A percentile compares a stretch with the other conserved stretches of the same genome.
Conservation (phyloP, 2,329 filamentous ascomycete species). For the Metarhizium sp. region DNA sequence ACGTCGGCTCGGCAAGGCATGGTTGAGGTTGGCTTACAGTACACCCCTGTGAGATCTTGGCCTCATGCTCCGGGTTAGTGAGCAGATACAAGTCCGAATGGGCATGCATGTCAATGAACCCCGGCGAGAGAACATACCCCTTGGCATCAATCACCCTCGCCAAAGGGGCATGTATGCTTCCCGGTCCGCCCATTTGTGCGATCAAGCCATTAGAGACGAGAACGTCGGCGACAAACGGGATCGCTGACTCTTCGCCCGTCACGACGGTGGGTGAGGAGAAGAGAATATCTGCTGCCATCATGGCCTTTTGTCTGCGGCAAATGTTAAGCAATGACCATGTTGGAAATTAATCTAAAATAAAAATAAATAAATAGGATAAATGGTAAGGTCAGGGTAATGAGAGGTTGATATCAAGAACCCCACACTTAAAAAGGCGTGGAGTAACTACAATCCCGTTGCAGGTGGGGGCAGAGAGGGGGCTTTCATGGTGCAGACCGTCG, state of each 20-base stretch:
- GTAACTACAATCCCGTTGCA: neutral
- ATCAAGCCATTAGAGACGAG: constrained; percentile 11
- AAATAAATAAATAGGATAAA: no score
- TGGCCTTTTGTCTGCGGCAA: neutral
- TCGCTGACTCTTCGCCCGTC: constrained; percentile 11
- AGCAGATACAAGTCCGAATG: constrained; percentile 16
- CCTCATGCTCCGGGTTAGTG: constrained; percentile 13
- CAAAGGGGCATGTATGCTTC: constrained; percentile 7
- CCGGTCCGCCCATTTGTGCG: constrained; percentile 10
- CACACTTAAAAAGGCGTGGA: neutral
- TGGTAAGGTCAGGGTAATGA: no score
- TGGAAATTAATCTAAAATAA: neutral
- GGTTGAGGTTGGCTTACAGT: constrained; percentile 9
- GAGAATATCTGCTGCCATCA: constrained; percentile 7
- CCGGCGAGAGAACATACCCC: constrained; percentile 12
- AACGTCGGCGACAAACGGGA: constrained; percentile 14
- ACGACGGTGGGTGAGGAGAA: constrained; percentile 14
- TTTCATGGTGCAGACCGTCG: neutral
- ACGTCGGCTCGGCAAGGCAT: neutral
- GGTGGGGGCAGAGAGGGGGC: no score
- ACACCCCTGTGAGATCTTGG: constrained; percentile 16
- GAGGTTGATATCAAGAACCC: neutral
- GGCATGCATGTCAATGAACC: constrained; percentile 18
- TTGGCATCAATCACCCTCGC: constrained; percentile 11
- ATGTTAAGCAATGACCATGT: neutral